Evolutionary conservation across 208 protist genomes (phyloP).

Genomic region (Histomonas meleagridis): DNA sequence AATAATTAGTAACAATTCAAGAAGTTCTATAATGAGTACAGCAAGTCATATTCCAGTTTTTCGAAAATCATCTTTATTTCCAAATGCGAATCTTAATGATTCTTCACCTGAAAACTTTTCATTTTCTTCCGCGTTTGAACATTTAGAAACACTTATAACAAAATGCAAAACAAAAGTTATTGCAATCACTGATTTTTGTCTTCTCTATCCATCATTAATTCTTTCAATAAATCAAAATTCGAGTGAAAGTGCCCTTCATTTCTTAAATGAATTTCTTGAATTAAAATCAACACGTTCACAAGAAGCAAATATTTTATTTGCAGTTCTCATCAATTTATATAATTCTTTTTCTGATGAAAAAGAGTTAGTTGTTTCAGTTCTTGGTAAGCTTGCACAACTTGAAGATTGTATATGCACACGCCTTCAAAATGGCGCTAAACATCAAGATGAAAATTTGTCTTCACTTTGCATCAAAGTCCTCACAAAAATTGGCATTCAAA

Average conservation of each 20-base stretch:
- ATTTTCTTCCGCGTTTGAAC: not conserved
- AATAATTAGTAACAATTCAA: not conserved
- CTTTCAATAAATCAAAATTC: not conserved
- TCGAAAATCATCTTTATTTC: not conserved
- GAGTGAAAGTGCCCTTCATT: not conserved
- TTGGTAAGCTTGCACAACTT: not conserved
- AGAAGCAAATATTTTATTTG: conserved; percentile 19
- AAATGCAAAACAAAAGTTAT: not conserved
- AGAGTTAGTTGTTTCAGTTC: not conserved
- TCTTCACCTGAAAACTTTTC: not conserved
- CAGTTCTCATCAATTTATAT: not conserved
- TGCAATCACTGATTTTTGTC: not conserved
- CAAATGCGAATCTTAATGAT: not conserved
- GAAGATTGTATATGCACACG: not conserved
- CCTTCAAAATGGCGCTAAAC: not conserved
- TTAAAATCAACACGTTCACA: not conserved
- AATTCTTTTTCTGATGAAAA: not conserved
- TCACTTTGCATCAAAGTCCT: not conserved
- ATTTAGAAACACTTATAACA: not conserved
- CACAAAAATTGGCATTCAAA: not conserved
- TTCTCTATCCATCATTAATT: not conserved
- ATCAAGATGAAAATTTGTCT: not conserved
- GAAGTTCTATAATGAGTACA: not conserved
- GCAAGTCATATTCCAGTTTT: not conserved
- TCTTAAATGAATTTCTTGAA: not conserved